Conservation (phyloP, 441 rosid genomes). For the Croton setiger region DNA sequence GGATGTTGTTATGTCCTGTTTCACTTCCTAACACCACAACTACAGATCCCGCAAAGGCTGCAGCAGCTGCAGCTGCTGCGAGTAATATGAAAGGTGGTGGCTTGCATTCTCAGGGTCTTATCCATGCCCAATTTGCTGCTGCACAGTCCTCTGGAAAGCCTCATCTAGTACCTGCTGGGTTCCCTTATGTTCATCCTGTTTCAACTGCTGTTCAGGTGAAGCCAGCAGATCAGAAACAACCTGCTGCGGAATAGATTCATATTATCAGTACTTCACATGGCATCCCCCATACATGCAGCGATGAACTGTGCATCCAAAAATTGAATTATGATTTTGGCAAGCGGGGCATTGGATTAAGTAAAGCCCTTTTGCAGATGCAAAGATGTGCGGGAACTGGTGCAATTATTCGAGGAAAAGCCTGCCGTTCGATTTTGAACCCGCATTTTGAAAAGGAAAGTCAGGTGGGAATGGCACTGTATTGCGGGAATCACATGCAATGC, state of each 20-base stretch:
- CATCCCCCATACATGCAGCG: conserved; percentile 9
- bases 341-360: not conserved
- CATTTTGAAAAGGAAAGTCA: conserved; percentile 22
- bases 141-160: conserved; percentile 50
- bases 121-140: conserved; percentile 47
- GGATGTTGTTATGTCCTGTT: conserved; percentile 51
- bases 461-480: conserved; percentile 15
- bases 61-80: conserved; percentile 33
- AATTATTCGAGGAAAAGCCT: conserved; percentile 10
- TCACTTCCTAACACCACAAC: conserved; percentile 36
- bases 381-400: conserved; percentile 3
- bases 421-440: conserved; percentile 11
- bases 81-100: conserved; percentile 69
- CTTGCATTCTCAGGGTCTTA: conserved; percentile 40
- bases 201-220: conserved; percentile 67
- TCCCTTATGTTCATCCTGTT: conserved; percentile 52
- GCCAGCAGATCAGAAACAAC: conserved; percentile 83
- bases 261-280: conserved; percentile 4
- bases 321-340: conserved; percentile 9
- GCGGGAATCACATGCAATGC: conserved; percentile 20
- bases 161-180: conserved; percentile 60
- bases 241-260: conserved; percentile 66
- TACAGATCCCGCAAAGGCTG: conserved; percentile 77
- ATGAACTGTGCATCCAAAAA: not conserved
- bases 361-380: conserved; percentile 24